phyloP scores from a whole-genome alignment of 2,329 filamentous ascomycete species.

The Hypoxylon sp. region DNA sequence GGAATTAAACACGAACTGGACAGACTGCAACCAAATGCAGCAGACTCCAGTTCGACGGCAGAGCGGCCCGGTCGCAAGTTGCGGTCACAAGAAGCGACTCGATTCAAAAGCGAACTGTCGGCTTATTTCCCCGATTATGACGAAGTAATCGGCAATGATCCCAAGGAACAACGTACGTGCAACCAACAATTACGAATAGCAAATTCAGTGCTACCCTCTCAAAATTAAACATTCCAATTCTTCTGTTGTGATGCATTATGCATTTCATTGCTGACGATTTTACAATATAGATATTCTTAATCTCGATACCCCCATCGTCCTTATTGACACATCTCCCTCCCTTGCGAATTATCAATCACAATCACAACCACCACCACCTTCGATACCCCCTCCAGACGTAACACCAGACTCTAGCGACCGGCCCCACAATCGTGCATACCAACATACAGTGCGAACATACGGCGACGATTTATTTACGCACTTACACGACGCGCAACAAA shows the following conservation, averaged over 20 bases:
- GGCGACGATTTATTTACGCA: constrained; percentile 65
- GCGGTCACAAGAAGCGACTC: constrained; percentile 83
- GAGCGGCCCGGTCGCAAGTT: constrained; percentile 78
- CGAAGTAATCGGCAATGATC: constrained; percentile 87
- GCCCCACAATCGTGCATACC: constrained; percentile 48
- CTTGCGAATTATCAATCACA: constrained; percentile 48
- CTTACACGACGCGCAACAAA: constrained; percentile 63
- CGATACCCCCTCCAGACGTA: constrained; percentile 41
- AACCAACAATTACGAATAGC: constrained; percentile 10
- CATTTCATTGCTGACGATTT: constrained; percentile 14
- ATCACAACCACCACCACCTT: constrained; percentile 49
- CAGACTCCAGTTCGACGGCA: constrained; percentile 51
- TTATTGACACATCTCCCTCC: constrained; percentile 65
- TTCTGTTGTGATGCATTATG: constrained; percentile 3
- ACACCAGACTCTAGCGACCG: constrained; percentile 36
- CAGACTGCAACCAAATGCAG: constrained; percentile 59
- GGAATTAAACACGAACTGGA: constrained; percentile 69
- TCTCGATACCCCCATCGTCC: constrained; percentile 74
- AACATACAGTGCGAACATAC: constrained; percentile 58
- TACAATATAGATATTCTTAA: constrained; percentile 71
- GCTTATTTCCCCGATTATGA: constrained; percentile 95
- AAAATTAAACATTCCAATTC: constrained; percentile 2
- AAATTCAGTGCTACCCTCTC: not conserved
- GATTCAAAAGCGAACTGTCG: constrained; percentile 90
- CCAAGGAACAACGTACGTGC: constrained; percentile 76